These are phyloP conservation scores for Sungouiella thailandica DNA, from an alignment of 805 yeast species.

Conservation along the genomic window DNA sequence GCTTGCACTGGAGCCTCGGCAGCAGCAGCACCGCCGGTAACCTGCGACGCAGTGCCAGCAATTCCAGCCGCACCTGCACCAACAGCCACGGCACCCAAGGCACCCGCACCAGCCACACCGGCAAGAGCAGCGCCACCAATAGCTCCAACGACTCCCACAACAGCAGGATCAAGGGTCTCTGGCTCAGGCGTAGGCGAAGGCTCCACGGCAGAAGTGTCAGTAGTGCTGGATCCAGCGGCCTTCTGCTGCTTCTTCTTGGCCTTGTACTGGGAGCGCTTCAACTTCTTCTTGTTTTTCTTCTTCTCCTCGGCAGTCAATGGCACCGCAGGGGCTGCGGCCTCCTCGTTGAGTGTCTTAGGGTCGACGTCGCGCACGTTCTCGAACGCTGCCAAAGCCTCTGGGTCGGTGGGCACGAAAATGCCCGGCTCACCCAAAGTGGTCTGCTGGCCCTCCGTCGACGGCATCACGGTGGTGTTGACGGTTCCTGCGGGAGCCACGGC, in stretches of 20 bases:
- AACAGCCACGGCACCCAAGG: too few relatives aligned
- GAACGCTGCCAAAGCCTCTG: conserved; percentile 64
- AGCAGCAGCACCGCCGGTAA: conserved; percentile 10
- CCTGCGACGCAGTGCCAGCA: too few relatives aligned
- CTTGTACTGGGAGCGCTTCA: conserved; percentile 39
- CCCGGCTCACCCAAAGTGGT: conserved; percentile 69
- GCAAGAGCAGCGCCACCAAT: conserved; percentile 5
- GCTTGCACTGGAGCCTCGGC: conserved; percentile 6
- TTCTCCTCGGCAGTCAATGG: conserved; percentile 13
- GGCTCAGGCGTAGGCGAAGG: conserved; percentile 6
- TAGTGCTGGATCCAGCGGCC: conserved; percentile 6
- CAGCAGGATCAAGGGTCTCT: conserved; percentile 6
- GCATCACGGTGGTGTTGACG: conserved; percentile 39
- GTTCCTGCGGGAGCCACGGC: conserved; percentile 7
- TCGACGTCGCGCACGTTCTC: conserved; percentile 48
- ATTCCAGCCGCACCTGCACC: conserved; percentile 15
- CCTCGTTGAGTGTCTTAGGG: conserved; percentile 46
- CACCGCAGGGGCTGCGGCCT: conserved; percentile 12
- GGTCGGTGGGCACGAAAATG: conserved; percentile 56
- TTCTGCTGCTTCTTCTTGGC: conserved; percentile 34
- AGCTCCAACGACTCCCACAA: conserved; percentile 2
- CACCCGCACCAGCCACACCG: conserved; percentile 5
- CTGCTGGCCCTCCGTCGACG: conserved; percentile 39
- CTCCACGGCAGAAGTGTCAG: conserved; percentile 4
- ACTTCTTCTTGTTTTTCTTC: too few relatives aligned